Conservation (phyloP, 106 monocot species). For the Chionographis japonica region DNA sequence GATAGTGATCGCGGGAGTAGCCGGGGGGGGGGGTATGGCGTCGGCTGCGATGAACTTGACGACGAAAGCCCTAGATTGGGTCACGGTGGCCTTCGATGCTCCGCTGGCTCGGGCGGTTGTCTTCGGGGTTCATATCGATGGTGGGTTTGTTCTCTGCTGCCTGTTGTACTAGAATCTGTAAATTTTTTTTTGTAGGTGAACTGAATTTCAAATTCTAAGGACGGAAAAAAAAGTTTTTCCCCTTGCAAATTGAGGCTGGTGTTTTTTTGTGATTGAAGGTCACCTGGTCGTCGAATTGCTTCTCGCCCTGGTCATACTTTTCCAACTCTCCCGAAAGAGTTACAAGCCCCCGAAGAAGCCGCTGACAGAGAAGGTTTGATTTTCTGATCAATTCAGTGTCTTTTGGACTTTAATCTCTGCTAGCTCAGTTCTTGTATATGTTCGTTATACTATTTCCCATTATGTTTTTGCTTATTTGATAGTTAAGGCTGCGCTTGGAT, state of each 20-base stretch:
- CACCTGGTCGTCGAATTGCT: conserved; percentile 80
- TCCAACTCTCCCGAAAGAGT: conserved; percentile 75
- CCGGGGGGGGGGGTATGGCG: conserved; percentile 18
- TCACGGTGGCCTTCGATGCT: conserved; percentile 46
- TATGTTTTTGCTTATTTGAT: too few relatives aligned
- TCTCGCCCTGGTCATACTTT: conserved; percentile 64
- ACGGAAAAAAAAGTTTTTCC: too few relatives aligned
- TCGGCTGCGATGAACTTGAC: conserved; percentile 48
- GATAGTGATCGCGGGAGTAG: too few relatives aligned
- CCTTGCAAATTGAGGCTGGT: not conserved
- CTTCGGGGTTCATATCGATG: conserved; percentile 73
- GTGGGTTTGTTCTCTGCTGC: conserved; percentile 7
- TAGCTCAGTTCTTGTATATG: not conserved
- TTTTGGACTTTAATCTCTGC: not conserved
- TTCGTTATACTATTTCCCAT: not conserved
- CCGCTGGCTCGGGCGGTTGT: conserved; percentile 66
- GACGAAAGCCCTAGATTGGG: conserved; percentile 34
- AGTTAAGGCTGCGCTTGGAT: too few relatives aligned
- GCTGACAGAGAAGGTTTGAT: conserved; percentile 55
- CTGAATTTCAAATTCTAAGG: too few relatives aligned
- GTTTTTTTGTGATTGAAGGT: conserved; percentile 40
- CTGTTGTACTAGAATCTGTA: too few relatives aligned
- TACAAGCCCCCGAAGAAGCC: conserved; percentile 90
- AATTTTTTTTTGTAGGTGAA: too few relatives aligned
- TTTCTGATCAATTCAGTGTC: not conserved